Evolutionary conservation across 225 moss, liverwort and hornwort genomes (phyloP).

Genomic region (Pseudoscleropodium purum): DNA sequence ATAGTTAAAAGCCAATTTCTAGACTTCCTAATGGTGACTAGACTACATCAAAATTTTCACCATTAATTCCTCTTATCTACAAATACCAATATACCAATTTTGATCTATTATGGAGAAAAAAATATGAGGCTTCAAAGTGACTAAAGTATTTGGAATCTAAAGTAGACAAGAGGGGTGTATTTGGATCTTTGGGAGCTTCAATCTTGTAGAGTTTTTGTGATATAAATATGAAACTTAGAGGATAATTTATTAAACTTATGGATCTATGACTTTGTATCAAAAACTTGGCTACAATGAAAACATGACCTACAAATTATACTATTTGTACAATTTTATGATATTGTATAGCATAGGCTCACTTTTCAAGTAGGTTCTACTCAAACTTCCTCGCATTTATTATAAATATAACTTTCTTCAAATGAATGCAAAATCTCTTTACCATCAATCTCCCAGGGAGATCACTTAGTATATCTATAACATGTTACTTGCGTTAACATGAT

Average conservation of each 20-base stretch:
- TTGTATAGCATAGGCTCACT: background rate
- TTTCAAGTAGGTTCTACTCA: accelerated
- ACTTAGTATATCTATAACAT: too few relatives aligned
- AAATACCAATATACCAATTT: too few relatives aligned
- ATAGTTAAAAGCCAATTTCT: too few relatives aligned
- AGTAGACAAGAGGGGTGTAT: background rate
- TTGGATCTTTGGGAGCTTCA: background rate
- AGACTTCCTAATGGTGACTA: too few relatives aligned
- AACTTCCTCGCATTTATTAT: background rate
- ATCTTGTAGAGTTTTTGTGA: background rate
- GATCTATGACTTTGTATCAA: background rate
- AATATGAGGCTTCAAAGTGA: background rate
- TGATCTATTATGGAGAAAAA: background rate
- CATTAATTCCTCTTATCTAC: too few relatives aligned
- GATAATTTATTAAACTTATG: background rate
- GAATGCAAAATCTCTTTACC: background rate
- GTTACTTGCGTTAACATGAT: too few relatives aligned
- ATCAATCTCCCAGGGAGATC: too few relatives aligned
- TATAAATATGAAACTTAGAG: background rate
- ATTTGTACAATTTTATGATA: background rate
- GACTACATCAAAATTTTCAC: too few relatives aligned
- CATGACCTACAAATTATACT: background rate
- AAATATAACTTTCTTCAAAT: background rate
- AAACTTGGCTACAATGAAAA: background rate
- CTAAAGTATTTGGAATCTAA: background rate